Percentiles rank a stretch among this genome's conserved stretches.
Conservation (phyloP, 2,329 filamentous ascomycete genomes). For the Scedosporium apiospermum region DNA sequence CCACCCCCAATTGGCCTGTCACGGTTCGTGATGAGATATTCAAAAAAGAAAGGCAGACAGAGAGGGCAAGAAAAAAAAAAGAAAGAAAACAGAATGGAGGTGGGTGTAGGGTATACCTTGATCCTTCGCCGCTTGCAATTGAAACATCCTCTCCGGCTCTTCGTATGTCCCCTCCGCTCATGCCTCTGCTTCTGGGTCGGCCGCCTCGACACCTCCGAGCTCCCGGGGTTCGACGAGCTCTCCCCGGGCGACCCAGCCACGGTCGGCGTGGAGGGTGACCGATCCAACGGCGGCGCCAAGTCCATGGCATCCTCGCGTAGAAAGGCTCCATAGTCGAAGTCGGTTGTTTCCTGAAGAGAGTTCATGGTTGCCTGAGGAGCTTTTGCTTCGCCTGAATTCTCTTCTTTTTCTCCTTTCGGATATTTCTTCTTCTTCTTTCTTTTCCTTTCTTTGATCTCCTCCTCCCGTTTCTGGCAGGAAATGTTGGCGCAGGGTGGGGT, state of each 20-base stretch:
- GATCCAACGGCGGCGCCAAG: background rate
- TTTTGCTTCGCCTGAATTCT: background rate
- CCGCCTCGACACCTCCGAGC: background rate
- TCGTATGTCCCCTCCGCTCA: slow-evolving; percentile 54
- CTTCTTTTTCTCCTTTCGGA: background rate
- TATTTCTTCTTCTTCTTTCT: background rate
- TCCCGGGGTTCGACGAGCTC: slow-evolving; percentile 2
- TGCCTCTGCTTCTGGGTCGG: slow-evolving; percentile 1
- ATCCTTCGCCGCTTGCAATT: slow-evolving; percentile 59
- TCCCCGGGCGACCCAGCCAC: slow-evolving; percentile 3
- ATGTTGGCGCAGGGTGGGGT: background rate
- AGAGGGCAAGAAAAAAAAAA: background rate
- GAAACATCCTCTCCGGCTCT: slow-evolving; percentile 55
- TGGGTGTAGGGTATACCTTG: slow-evolving; percentile 34
- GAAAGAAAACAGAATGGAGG: too few species aligned
- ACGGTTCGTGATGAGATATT: background rate
- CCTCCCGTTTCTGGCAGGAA: too few species aligned
- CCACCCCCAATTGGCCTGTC: background rate
- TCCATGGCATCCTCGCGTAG: slow-evolving; percentile 20
- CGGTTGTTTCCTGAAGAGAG: background rate
- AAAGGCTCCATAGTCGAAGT: slow-evolving; percentile 30
- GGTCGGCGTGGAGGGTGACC: slow-evolving; percentile 12
- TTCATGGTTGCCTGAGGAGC: background rate
- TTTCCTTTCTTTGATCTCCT: too few species aligned
- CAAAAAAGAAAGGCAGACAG: background rate